phyloP scores from a whole-genome alignment of 441 rosid genomes.

The Gossypium schwendimanii region DNA sequence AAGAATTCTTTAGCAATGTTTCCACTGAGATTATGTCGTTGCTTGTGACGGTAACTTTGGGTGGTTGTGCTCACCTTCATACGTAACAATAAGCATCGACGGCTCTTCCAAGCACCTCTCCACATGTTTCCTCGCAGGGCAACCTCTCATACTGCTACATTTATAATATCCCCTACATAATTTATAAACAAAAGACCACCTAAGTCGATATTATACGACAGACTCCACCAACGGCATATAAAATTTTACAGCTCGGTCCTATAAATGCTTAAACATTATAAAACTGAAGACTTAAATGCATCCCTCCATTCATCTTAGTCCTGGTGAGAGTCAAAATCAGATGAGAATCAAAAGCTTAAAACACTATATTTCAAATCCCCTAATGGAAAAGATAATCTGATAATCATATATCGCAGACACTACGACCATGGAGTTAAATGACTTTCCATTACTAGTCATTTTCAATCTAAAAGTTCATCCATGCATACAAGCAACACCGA shows the following conservation, averaged over 20 bases:
- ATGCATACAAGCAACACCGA: neutral
- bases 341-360: neutral
- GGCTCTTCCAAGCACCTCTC: conserved; percentile 93
- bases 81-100: conserved; percentile 81
- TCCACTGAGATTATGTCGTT: conserved; percentile 22
- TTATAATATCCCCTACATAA: conserved; percentile 87
- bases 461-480: conserved; percentile 1
- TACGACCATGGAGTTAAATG: neutral
- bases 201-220: neutral
- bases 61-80: conserved; percentile 95
- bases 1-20: neutral
- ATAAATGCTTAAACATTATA: neutral
- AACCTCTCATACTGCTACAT: conserved; percentile 98
- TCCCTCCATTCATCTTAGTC: neutral
- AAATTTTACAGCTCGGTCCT: neutral
- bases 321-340: neutral
- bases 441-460: neutral
- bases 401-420: neutral
- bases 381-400: neutral
- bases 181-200: neutral
- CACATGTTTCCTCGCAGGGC: conserved; percentile 98
- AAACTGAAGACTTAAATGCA: neutral
- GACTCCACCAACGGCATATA: neutral
- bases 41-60: conserved; percentile 58
- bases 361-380: neutral